Evolutionary conservation across 805 yeast genomes (phyloP).

Genomic region (Kregervanrija pseudodelftensis): DNA sequence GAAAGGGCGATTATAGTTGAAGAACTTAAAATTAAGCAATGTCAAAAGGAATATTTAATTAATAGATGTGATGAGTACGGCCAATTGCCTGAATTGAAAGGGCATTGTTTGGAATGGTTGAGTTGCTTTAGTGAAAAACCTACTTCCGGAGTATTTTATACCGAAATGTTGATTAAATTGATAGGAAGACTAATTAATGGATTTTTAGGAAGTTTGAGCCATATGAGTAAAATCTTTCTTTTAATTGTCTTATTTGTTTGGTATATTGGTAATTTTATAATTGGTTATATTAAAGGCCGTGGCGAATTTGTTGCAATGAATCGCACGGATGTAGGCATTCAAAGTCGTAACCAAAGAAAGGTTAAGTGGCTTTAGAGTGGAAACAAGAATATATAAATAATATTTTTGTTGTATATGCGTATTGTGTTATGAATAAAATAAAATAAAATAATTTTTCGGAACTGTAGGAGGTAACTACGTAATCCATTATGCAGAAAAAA

Average conservation of each 20-base stretch:
- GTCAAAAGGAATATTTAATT: slow-evolving; percentile 43
- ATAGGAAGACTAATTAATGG: slow-evolving; percentile 56
- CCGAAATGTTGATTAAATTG: slow-evolving; percentile 54
- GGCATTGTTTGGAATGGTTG: slow-evolving; percentile 54
- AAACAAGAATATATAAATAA: too few species aligned
- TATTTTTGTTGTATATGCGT: too few species aligned
- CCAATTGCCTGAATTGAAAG: slow-evolving; percentile 51
- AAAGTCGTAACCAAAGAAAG: too few species aligned
- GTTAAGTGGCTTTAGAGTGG: too few species aligned
- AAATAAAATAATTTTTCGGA: too few species aligned
- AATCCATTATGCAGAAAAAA: too few species aligned
- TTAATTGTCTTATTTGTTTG: slow-evolving; percentile 28
- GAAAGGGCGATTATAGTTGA: slow-evolving; percentile 39
- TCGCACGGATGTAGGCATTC: too few species aligned
- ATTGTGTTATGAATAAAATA: too few species aligned
- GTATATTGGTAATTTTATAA: slow-evolving; percentile 57
- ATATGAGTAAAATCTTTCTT: slow-evolving; percentile 45
- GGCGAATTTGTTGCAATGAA: too few species aligned
- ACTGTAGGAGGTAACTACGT: too few species aligned
- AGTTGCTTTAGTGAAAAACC: slow-evolving; percentile 49
- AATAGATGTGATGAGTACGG: slow-evolving; percentile 53
- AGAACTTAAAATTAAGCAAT: slow-evolving; percentile 44
- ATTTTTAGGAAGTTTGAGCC: slow-evolving; percentile 60
- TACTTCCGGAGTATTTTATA: slow-evolving; percentile 37
- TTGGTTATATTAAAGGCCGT: slow-evolving; percentile 54